Percentiles rank a stretch among this genome's conserved stretches.
Evolutionary conservation across 441 rosid genomes (phyloP).

Genomic region (Populus tomentosa): DNA sequence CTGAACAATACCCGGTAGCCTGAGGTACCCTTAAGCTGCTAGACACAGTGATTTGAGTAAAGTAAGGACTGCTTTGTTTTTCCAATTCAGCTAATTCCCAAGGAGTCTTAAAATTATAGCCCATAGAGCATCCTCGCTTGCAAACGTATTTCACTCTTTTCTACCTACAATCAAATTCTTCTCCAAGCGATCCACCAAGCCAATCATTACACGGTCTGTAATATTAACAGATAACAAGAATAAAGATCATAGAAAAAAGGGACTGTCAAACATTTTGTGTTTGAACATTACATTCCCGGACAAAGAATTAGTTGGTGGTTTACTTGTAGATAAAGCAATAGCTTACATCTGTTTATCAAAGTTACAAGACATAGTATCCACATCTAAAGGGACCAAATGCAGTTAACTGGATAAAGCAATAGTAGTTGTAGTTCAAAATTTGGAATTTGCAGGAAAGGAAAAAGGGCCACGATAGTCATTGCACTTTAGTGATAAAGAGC

Average conservation of each 20-base stretch:
- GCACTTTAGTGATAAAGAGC: conserved; percentile 9
- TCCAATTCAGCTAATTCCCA: conserved; percentile 19
- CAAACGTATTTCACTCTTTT: conserved; percentile 5
- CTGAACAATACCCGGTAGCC: conserved; percentile 14
- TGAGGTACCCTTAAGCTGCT: conserved; percentile 12
- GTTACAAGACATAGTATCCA: neutral
- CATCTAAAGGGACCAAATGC: neutral
- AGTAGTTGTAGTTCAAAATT: neutral
- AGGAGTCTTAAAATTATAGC: conserved; percentile 22
- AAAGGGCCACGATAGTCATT: conserved; percentile 19
- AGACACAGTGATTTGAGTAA: conserved; percentile 20
- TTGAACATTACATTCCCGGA: neutral
- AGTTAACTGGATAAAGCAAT: neutral
- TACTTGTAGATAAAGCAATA: neutral
- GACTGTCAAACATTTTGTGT: neutral
- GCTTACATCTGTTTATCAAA: neutral
- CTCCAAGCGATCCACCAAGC: conserved; percentile 10
- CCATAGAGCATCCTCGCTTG: conserved; percentile 24
- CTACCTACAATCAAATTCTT: conserved; percentile 6
- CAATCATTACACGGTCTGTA: conserved; percentile 3
- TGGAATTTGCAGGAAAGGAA: neutral
- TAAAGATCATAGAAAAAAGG: neutral
- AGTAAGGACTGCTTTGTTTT: conserved; percentile 11
- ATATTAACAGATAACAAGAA: conserved; percentile 10
- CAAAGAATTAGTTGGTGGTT: neutral